These are phyloP conservation scores for Saitozyma sp. DNA, from an alignment of 768 basidiomycete species.

Conservation along the genomic window DNA sequence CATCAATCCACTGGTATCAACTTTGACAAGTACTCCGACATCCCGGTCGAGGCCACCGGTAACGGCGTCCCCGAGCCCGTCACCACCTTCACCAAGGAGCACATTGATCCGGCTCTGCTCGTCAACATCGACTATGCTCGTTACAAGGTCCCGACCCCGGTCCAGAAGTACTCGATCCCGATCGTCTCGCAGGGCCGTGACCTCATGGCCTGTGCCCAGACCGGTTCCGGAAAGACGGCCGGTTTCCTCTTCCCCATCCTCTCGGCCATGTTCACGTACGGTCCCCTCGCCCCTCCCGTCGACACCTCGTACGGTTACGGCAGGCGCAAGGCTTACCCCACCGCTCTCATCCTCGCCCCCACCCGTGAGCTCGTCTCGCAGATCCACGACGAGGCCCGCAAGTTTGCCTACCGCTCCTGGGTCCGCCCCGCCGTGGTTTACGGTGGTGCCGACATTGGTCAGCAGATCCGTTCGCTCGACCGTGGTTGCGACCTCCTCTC, in stretches of 20 bases:
- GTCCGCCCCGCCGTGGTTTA: constrained; percentile 98
- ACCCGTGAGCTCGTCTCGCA: constrained; percentile 98
- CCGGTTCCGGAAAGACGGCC: constrained; percentile 98
- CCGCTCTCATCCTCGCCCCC: constrained; percentile 94
- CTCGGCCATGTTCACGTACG: constrained; percentile 81
- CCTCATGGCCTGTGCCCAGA: constrained; percentile 63
- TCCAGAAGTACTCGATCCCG: constrained; percentile 99
- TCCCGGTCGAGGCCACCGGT: constrained; percentile 98
- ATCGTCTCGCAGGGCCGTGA: constrained; percentile 78
- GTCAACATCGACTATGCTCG: constrained; percentile 92
- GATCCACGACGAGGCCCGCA: constrained; percentile 98
- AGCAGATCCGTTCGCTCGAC: constrained; percentile 89
- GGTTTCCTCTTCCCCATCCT: constrained; percentile 99
- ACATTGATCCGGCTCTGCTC: constrained; percentile 86
- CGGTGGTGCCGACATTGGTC: constrained; percentile 96
- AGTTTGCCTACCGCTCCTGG: constrained; percentile 99
- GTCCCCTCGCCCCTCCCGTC: constrained; percentile 72
- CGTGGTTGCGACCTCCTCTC: constrained; percentile 95
- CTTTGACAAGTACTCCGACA: constrained; percentile 99
- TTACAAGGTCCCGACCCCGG: constrained; percentile 94
- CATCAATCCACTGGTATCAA: constrained; percentile 93
- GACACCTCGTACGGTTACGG: constrained; percentile 57
- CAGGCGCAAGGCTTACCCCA: constrained; percentile 89
- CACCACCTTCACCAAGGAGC: constrained; percentile 78
- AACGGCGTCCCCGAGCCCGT: constrained; percentile 95